Base-by-base conservation (phyloP, 2,329 filamentous ascomycete genomes). In the Anisogramma anomala region DNA sequence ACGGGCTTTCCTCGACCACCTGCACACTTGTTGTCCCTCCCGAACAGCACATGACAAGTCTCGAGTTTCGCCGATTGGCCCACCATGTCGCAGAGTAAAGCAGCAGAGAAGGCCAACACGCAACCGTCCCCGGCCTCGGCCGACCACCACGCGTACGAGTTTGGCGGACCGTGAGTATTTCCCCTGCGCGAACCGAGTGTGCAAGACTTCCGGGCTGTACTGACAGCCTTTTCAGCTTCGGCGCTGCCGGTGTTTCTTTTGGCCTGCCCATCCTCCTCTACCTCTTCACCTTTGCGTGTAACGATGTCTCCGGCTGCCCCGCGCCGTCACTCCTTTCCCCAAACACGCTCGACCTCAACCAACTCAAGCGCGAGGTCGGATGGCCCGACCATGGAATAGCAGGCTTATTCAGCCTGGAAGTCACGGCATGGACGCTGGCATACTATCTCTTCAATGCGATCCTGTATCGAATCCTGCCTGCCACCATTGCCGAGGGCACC, bases 261-360 rank as follows among this genome's bases (percentile, higher is more conserved):
- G 79, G 80, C 42, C 76, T 95, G 1, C 89, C 89, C 0, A 46
- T 87, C 31, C 71, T 88, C 49, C 74, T 86, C 52, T 94, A 91
- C 63, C 58, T 79, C 52, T 81, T 89, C 56, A 72, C 79, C 34
- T 94, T 95, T 57, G 68, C 82, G 53, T 95, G 89, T 72, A 96
- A 95, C 65, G 88, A 96, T 59, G 68, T 93, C 49, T 82, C 85
- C 7, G 89, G 91, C 44, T 96, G 91, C 57, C 91, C 89, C 34
- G 80, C 84, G 3, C 86, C 88, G 3, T 86, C 84, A 3, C 69
- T 89, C 7, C 71, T 94, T 27, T 70, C 72, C 50, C 87, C 84
- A 23, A 78, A 72, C 42, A 82, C 74, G 7, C 64, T 94, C 45
- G 78, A 78, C 31, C 65, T 87, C 35, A 74, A 80, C 15, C 73